Evolutionary conservation across 805 yeast species (phyloP).

Genomic region (Lipomyces oligophaga): DNA sequence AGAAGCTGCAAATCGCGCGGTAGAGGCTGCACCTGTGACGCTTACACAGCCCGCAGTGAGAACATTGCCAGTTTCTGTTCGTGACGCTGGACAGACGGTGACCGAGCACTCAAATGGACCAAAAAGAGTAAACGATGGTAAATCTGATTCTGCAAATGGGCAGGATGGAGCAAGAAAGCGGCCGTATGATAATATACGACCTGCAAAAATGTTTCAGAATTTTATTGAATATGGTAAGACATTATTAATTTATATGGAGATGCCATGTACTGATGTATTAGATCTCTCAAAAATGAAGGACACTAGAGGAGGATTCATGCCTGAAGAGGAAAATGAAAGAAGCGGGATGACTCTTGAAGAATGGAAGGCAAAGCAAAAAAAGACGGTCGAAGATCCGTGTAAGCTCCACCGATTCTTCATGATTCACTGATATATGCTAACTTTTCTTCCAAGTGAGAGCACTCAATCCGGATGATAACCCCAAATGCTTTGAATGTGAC

Average conservation of each 20-base stretch:
- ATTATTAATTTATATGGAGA: not conserved
- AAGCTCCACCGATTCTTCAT: not conserved
- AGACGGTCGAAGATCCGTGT: constrained; percentile 25
- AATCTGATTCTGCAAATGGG: no score
- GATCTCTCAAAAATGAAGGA: constrained; percentile 92
- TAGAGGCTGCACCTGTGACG: constrained; percentile 5
- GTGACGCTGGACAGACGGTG: not conserved
- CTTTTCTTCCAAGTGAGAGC: constrained; percentile 49
- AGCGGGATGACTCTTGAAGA: constrained; percentile 45
- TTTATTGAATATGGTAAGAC: constrained; percentile 41
- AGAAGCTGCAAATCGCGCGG: constrained; percentile 20
- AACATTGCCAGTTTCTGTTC: not conserved
- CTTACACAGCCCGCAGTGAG: not conserved
- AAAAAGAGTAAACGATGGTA: no score
- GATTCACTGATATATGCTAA: not conserved
- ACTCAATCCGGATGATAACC: constrained; percentile 68
- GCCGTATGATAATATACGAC: constrained; percentile 25
- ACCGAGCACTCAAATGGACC: no score
- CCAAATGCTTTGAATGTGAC: constrained; percentile 78
- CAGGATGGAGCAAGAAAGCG: constrained; percentile 28
- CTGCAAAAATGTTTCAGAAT: constrained; percentile 35
- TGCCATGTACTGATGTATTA: constrained; percentile 29
- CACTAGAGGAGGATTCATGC: constrained; percentile 77
- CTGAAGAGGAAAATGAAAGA: constrained; percentile 40
- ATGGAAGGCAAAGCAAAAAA: constrained; percentile 52